These are phyloP conservation scores for Penicillium brevicompactum DNA, from an alignment of 2,329 filamentous ascomycete species.

Conservation along the genomic window DNA sequence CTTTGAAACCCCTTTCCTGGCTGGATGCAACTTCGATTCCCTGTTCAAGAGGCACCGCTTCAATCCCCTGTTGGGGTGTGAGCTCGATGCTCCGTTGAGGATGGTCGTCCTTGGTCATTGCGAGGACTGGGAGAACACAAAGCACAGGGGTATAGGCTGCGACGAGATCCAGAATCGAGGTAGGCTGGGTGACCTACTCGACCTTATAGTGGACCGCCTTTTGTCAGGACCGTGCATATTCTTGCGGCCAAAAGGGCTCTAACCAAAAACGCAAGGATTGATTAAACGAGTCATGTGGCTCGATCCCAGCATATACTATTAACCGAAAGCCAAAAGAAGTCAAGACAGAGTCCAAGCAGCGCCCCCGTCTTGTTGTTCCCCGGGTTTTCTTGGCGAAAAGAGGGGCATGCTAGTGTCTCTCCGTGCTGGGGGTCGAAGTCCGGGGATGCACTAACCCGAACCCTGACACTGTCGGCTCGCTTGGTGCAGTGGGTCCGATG, in stretches of 20 bases:
- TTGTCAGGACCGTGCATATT: background rate
- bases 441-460: slow-evolving; percentile 22
- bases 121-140: background rate
- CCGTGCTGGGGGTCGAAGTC: slow-evolving; percentile 1
- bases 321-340: background rate
- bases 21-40: background rate
- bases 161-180: background rate
- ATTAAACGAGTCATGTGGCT: background rate
- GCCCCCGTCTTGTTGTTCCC: background rate
- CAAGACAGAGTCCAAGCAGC: background rate
- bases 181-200: background rate
- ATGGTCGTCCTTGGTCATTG: slow-evolving; percentile 12
- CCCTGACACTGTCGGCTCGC: background rate
- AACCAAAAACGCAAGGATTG: background rate
- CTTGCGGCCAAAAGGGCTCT: background rate
- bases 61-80: slow-evolving; percentile 9
- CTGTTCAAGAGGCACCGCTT: slow-evolving; percentile 1
- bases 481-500: background rate
- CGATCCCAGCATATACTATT: background rate
- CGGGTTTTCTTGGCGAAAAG: slow-evolving; percentile 9
- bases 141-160: background rate
- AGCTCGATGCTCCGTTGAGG: slow-evolving; percentile 5
- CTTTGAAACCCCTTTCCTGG: background rate
- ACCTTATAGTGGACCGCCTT: slow-evolving; percentile 3
- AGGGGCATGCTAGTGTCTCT: background rate